Conservation (phyloP, 208 protist genomes). For the Jaenimonas drosophilae region DNA sequence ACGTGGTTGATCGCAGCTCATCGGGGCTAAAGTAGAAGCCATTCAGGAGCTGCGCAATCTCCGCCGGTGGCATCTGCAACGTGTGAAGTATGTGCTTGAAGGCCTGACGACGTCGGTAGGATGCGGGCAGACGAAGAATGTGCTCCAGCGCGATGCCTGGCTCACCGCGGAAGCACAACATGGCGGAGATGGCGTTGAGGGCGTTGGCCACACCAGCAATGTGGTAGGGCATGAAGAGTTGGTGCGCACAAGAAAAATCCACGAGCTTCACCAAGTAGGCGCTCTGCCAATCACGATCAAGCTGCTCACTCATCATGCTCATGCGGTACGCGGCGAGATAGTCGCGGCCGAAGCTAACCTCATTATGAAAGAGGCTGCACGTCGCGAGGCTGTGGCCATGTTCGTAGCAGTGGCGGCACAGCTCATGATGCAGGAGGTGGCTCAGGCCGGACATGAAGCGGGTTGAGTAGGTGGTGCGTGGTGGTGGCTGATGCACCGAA, state of each 20-base stretch:
- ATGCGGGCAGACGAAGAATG: conserved; percentile 52
- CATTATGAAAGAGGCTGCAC: conserved; percentile 66
- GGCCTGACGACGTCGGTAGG: conserved; percentile 64
- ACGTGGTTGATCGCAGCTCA: conserved; percentile 4
- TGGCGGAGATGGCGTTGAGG: conserved; percentile 75
- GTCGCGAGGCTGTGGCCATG: conserved; percentile 52
- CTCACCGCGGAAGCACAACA: conserved; percentile 77
- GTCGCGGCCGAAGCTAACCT: conserved; percentile 80
- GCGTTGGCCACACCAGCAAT: conserved; percentile 74
- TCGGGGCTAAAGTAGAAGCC: conserved; percentile 56
- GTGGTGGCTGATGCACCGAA: conserved; percentile 26
- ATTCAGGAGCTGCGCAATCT: conserved; percentile 40
- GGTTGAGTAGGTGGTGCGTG: conserved; percentile 39
- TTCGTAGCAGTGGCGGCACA: conserved; percentile 78
- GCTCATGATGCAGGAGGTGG: conserved; percentile 48
- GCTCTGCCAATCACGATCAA: conserved; percentile 65
- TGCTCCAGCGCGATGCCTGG: conserved; percentile 64
- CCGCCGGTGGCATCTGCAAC: conserved; percentile 40
- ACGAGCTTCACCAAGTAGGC: conserved; percentile 64
- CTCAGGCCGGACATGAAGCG: conserved; percentile 37
- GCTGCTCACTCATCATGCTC: conserved; percentile 83
- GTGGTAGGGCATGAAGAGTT: conserved; percentile 72
- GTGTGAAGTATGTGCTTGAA: conserved; percentile 73
- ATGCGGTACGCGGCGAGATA: conserved; percentile 82
- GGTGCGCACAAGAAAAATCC: conserved; percentile 49